Evolutionary conservation across 805 yeast genomes (phyloP).

Genomic region (Clavispora asparagi): DNA sequence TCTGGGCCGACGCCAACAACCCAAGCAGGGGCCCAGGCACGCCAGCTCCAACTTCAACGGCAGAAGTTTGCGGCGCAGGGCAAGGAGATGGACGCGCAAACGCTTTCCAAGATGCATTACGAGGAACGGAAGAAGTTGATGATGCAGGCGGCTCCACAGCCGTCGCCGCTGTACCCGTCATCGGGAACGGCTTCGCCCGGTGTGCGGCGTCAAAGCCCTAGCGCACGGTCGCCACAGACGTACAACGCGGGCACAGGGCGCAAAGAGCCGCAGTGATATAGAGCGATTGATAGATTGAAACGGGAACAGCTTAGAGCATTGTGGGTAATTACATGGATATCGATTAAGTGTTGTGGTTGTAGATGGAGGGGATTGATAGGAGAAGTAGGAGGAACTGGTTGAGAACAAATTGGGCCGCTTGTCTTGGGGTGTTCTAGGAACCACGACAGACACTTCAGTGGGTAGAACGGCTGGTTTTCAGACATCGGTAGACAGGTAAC

Average conservation of each 20-base stretch:
- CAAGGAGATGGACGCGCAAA: constrained; percentile 18
- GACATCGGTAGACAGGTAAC: too few species aligned
- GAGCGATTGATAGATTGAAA: neutral
- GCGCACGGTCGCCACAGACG: neutral
- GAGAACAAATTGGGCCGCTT: too few species aligned
- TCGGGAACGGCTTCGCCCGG: neutral
- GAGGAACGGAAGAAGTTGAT: constrained; percentile 34
- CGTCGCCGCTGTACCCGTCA: neutral
- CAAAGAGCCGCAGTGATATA: neutral
- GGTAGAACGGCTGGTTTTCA: too few species aligned
- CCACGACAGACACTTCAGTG: too few species aligned
- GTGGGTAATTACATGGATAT: too few species aligned
- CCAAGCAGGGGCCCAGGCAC: constrained; percentile 8
- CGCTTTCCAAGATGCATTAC: constrained; percentile 27
- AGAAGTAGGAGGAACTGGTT: too few species aligned
- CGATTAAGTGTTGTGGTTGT: too few species aligned
- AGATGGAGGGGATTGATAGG: too few species aligned
- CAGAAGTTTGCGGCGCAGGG: constrained; percentile 7
- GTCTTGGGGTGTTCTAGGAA: too few species aligned
- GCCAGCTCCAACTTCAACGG: constrained; percentile 12
- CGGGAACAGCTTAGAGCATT: neutral
- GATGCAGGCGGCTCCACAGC: constrained; percentile 15
- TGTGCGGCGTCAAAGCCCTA: neutral
- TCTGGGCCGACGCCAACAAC: neutral
- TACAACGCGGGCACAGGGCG: neutral